These are phyloP conservation scores for Prunus davidiana DNA, from an alignment of 306 rosid genomes.

Conservation along the genomic window DNA sequence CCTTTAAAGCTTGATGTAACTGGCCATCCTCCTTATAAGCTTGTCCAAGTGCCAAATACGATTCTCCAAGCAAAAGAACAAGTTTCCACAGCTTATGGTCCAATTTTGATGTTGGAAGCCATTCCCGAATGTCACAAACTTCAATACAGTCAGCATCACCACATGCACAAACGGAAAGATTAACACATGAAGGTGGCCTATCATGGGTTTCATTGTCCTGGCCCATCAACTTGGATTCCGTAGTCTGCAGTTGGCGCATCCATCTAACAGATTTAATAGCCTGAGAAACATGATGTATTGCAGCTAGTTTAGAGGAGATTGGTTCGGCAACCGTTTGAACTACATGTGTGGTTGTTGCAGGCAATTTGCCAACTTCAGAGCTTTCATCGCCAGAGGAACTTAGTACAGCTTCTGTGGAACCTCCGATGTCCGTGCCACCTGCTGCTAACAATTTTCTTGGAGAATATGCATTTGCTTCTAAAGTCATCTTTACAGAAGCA, in stretches of 20 bases:
- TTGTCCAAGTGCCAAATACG: conserved; percentile 91
- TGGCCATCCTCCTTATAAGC: conserved; percentile 84
- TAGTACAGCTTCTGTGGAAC: conserved; percentile 33
- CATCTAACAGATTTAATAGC: conserved; percentile 93
- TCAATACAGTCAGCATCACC: conserved; percentile 96
- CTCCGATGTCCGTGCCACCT: conserved; percentile 33
- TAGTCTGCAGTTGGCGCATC: conserved; percentile 86
- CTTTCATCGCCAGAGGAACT: conserved; percentile 34
- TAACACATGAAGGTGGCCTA: conserved; percentile 46
- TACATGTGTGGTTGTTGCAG: conserved; percentile 57
- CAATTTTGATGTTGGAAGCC: conserved; percentile 94
- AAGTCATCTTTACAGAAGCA: conserved; percentile 44
- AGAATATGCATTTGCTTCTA: conserved; percentile 37
- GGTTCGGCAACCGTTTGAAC: conserved; percentile 90
- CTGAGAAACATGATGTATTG: conserved; percentile 96
- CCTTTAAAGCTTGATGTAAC: conserved; percentile 80
- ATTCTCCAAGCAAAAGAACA: conserved; percentile 95
- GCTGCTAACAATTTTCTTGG: conserved; percentile 40
- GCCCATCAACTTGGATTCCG: conserved; percentile 57
- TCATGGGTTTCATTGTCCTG: conserved; percentile 42
- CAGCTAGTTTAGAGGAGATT: conserved; percentile 86
- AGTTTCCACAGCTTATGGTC: conserved; percentile 92
- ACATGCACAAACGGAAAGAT: conserved; percentile 83
- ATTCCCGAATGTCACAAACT: conserved; percentile 92
- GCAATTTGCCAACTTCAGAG: conserved; percentile 40